Conservation (phyloP, 352 stramenopile species). For the Globisporangium cylindrosporum region DNA sequence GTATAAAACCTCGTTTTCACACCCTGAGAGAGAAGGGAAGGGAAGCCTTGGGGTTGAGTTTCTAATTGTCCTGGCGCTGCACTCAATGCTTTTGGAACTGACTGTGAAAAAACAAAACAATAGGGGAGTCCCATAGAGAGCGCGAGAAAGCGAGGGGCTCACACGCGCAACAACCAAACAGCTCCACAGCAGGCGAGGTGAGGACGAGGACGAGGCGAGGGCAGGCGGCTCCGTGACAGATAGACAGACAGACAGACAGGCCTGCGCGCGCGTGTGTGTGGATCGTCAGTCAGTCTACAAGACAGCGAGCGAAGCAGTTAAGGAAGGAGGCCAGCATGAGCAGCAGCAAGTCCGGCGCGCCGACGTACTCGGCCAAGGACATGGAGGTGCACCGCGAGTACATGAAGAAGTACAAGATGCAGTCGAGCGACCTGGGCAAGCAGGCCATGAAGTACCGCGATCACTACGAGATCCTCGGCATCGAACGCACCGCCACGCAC, state of each 20-base stretch:
- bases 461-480: conserved; percentile 69
- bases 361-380: conserved; percentile 58
- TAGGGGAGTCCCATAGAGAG: not conserved
- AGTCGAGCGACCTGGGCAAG: conserved; percentile 60
- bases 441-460: conserved; percentile 71
- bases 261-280: not conserved
- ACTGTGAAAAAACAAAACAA: not conserved
- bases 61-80: not conserved
- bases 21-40: too few species aligned
- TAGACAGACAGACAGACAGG: not conserved
- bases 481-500: conserved; percentile 57
- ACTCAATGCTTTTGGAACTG: not conserved
- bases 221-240: not conserved
- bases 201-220: not conserved
- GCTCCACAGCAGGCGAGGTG: not conserved
- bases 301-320: not conserved
- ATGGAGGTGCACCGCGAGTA: conserved; percentile 84
- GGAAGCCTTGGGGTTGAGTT: not conserved
- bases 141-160: not conserved
- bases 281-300: not conserved
- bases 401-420: conserved; percentile 88
- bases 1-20: too few species aligned
- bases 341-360: conserved; percentile 15
- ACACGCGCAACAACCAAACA: not conserved
- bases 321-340: conserved; percentile 2